Conservation (phyloP, 2,329 filamentous ascomycete genomes). For the Claviceps spartinae region DNA sequence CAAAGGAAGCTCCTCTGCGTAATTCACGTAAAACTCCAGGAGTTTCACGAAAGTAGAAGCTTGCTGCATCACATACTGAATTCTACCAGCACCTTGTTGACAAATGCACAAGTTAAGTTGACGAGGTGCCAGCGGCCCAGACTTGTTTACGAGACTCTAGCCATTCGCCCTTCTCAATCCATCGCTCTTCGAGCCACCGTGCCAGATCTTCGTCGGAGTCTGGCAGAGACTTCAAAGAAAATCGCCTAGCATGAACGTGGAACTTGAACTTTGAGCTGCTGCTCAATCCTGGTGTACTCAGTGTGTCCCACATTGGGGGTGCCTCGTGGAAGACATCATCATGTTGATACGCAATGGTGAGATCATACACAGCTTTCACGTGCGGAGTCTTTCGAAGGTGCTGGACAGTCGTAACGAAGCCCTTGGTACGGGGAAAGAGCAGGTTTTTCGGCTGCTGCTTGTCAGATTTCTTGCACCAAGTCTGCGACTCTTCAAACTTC, state of each 20-base stretch:
- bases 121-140: slow-evolving; percentile 5
- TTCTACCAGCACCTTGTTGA: neutral
- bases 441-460: slow-evolving; percentile 41
- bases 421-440: slow-evolving; percentile 46
- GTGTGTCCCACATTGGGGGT: slow-evolving; percentile 39
- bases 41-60: too few relatives aligned
- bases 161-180: slow-evolving; percentile 40
- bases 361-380: slow-evolving; percentile 40
- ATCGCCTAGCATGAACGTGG: slow-evolving; percentile 35
- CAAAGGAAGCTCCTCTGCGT: too few relatives aligned
- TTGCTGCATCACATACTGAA: neutral
- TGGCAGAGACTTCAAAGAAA: slow-evolving; percentile 33
- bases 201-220: slow-evolving; percentile 32
- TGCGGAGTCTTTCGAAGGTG: slow-evolving; percentile 37
- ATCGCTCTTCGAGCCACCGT: slow-evolving; percentile 38
- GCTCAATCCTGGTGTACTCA: slow-evolving; percentile 28
- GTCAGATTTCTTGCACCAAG: slow-evolving; percentile 37
- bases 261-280: slow-evolving; percentile 28
- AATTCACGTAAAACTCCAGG: too few relatives aligned
- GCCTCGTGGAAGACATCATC: slow-evolving; percentile 29
- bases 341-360: slow-evolving; percentile 40
- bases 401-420: slow-evolving; percentile 46
- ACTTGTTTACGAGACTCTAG: slow-evolving; percentile 23
- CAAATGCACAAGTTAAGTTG: neutral
- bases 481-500: slow-evolving; percentile 37